Percentiles rank a stretch among this genome's conserved stretches.
Evolutionary conservation across 306 rosid genomes (phyloP).

Genomic region (Quercus mongolica): DNA sequence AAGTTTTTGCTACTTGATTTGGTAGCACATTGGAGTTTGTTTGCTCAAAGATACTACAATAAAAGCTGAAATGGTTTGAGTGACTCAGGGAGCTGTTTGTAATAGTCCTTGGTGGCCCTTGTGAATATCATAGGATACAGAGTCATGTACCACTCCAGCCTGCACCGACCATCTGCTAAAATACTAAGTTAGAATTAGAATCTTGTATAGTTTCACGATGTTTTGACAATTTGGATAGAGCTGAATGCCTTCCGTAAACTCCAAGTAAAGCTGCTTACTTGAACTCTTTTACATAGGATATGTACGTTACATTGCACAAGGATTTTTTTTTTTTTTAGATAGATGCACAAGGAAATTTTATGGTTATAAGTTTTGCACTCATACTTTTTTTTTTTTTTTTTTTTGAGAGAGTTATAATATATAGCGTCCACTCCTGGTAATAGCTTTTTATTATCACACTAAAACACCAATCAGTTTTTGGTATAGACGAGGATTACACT

Average conservation of each 20-base stretch:
- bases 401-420: too few relatives aligned
- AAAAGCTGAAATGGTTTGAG: too few relatives aligned
- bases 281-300: too few relatives aligned
- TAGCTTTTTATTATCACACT: too few relatives aligned
- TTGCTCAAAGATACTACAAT: neutral
- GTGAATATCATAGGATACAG: neutral
- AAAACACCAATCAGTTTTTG: too few relatives aligned
- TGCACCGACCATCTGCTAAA: conserved; percentile 1
- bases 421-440: fast-evolving
- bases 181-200: neutral
- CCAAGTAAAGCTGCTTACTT: too few relatives aligned
- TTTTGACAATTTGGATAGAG: neutral
- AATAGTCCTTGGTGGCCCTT: neutral
- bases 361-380: too few relatives aligned
- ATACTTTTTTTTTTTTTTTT: too few relatives aligned
- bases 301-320: too few relatives aligned
- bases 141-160: neutral
- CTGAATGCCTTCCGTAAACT: neutral
- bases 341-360: too few relatives aligned
- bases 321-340: too few relatives aligned
- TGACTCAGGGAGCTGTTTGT: neutral
- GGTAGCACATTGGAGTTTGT: neutral
- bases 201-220: neutral
- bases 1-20: neutral
- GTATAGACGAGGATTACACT: fast-evolving